Percentiles rank a stretch among this genome's conserved stretches.
Conservation (phyloP, 78 protist species). For the Tieghemostelium lacteum region DNA sequence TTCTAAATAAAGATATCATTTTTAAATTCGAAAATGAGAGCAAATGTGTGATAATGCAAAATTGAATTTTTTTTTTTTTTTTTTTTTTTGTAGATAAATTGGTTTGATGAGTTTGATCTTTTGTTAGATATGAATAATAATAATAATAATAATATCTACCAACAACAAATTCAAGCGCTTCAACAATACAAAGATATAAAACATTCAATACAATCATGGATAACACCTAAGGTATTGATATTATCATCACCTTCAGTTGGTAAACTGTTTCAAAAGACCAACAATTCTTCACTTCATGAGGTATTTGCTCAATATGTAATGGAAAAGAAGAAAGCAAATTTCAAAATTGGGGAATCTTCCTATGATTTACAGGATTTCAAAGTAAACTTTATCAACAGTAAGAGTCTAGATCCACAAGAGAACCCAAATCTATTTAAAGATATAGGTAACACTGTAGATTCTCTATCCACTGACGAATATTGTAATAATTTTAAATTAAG, state of each 20-base stretch:
- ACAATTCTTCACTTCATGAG: conserved; percentile 29
- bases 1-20: too few species aligned
- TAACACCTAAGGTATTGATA: conserved; percentile 50
- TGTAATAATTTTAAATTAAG: conserved; percentile 46
- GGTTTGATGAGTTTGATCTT: too few species aligned
- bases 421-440: conserved; percentile 16
- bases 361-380: conserved; percentile 62
- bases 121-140: too few species aligned
- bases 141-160: conserved; percentile 8
- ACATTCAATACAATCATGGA: conserved; percentile 48
- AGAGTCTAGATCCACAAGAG: conserved; percentile 25
- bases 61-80: too few species aligned
- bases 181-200: conserved; percentile 29
- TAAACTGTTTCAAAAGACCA: conserved; percentile 44
- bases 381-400: conserved; percentile 37
- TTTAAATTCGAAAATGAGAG: too few species aligned
- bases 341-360: conserved; percentile 36
- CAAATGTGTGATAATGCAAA: too few species aligned
- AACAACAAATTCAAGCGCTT: not conserved
- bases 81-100: too few species aligned
- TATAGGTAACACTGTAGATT: conserved; percentile 28
- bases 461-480: conserved; percentile 68
- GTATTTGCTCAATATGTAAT: conserved; percentile 24
- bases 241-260: conserved; percentile 52
- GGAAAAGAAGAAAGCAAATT: conserved; percentile 27